Evolutionary conservation across 2,329 filamentous ascomycete genomes (phyloP).

Genomic region (Coniochaeta sp.): DNA sequence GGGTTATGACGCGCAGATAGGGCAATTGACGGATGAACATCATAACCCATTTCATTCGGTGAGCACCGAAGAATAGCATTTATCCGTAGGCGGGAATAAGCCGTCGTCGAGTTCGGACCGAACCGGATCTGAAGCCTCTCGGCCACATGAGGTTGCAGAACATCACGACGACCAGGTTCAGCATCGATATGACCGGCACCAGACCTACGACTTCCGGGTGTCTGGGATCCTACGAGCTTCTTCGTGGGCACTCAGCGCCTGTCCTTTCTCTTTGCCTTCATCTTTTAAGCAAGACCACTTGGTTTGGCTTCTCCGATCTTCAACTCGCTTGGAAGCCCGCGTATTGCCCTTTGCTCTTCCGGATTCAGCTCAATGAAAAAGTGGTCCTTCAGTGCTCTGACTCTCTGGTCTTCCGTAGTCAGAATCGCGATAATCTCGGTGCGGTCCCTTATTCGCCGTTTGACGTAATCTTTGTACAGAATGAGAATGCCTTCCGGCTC

Average conservation of each 20-base stretch:
- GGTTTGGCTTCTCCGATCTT: background rate
- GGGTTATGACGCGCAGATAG: background rate
- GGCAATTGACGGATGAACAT: too few species aligned
- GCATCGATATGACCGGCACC: too few species aligned
- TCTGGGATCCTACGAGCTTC: too few species aligned
- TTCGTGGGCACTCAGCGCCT: too few species aligned
- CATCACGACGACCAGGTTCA: background rate
- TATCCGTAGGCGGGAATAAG: background rate
- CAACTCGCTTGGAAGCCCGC: slow-evolving; percentile 23
- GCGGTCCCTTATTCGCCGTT: slow-evolving; percentile 28
- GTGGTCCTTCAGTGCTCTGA: slow-evolving; percentile 38
- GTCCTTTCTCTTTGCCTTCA: too few species aligned
- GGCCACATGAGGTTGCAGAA: background rate
- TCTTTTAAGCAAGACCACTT: background rate
- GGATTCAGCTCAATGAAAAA: slow-evolving; percentile 40
- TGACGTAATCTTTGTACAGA: slow-evolving; percentile 36
- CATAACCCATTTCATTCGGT: background rate
- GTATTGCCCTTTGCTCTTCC: slow-evolving; percentile 40
- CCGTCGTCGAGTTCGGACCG: background rate
- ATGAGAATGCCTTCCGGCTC: slow-evolving; percentile 29
- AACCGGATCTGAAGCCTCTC: background rate
- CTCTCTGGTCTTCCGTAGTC: slow-evolving; percentile 38
- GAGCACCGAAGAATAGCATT: background rate
- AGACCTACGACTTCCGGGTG: too few species aligned
- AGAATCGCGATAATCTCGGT: slow-evolving; percentile 33